phyloP scores from a whole-genome alignment of 352 stramenopile genomes.

The Phytopythium sindhum region DNA sequence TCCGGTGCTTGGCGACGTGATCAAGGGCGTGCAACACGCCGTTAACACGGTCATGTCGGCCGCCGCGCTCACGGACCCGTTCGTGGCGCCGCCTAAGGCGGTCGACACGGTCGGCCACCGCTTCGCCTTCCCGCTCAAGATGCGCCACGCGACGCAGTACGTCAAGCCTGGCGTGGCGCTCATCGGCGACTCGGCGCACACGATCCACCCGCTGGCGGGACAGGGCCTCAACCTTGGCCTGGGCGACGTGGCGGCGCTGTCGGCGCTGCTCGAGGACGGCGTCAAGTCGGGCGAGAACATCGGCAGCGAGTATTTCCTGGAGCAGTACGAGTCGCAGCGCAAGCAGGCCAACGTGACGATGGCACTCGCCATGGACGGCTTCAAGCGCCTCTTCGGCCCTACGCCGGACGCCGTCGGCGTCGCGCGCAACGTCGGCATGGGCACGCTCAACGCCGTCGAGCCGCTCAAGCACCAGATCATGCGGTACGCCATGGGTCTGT shows the following conservation, averaged over 20 bases:
- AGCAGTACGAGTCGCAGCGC: slow-evolving; percentile 85
- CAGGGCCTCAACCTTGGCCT: slow-evolving; percentile 96
- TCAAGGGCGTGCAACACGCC: slow-evolving; percentile 70
- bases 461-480: slow-evolving; percentile 90
- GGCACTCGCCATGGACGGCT: slow-evolving; percentile 84
- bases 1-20: slow-evolving; percentile 69
- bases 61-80: slow-evolving; percentile 68
- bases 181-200: slow-evolving; percentile 94
- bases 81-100: slow-evolving; percentile 66
- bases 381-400: slow-evolving; percentile 87
- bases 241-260: slow-evolving; percentile 85
- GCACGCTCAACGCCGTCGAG: slow-evolving; percentile 80
- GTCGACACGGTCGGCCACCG: slow-evolving; percentile 67
- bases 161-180: slow-evolving; percentile 86
- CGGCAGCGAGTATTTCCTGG: slow-evolving; percentile 70
- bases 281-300: slow-evolving; percentile 79
- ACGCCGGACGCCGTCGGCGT: slow-evolving; percentile 64
- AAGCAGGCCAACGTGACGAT: slow-evolving; percentile 84
- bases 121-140: slow-evolving; percentile 87
- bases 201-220: slow-evolving; percentile 94
- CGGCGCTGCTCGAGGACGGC: slow-evolving; percentile 66
- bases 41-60: slow-evolving; percentile 77
- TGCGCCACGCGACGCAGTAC: slow-evolving; percentile 87
- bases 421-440: slow-evolving; percentile 85
- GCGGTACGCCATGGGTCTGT: slow-evolving; percentile 86